A percentile compares a stretch with the other conserved stretches of the same genome.
These are phyloP conservation scores for Blumeria hordei DNA, from an alignment of 2,329 filamentous ascomycete species.

Conservation along the genomic window DNA sequence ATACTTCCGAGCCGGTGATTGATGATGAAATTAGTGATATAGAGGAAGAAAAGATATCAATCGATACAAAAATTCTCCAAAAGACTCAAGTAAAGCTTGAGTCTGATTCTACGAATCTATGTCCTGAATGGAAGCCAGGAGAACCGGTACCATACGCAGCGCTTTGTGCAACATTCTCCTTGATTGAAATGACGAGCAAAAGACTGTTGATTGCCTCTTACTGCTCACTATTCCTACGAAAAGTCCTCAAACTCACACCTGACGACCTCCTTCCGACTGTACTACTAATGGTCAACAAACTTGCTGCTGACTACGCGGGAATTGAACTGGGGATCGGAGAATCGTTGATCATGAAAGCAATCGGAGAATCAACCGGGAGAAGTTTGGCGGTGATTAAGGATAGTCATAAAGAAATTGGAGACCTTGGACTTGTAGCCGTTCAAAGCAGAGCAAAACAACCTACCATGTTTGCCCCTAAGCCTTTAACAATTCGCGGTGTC, in stretches of 20 bases:
- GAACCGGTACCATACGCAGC: constrained; percentile 84
- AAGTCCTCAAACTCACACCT: constrained; percentile 81
- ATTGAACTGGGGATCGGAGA: constrained; percentile 97
- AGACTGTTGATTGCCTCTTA: constrained; percentile 70
- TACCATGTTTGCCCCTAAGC: constrained; percentile 95
- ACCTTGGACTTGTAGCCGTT: constrained; percentile 79
- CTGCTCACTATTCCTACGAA: constrained; percentile 72
- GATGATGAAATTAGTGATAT: constrained; percentile 24
- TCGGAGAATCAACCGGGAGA: constrained; percentile 80
- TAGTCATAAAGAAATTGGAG: constrained; percentile 89
- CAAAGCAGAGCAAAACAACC: constrained; percentile 89
- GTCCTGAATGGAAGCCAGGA: constrained; percentile 81
- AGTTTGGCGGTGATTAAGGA: constrained; percentile 76
- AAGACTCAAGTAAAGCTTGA: constrained; percentile 58
- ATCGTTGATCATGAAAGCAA: constrained; percentile 95
- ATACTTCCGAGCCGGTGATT: constrained; percentile 3
- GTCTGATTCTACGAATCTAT: constrained; percentile 49
- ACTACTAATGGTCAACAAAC: constrained; percentile 90
- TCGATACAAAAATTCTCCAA: constrained; percentile 47
- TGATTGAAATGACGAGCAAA: constrained; percentile 87
- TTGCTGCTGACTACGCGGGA: constrained; percentile 87
- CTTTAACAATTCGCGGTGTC: constrained; percentile 65
- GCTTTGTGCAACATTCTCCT: constrained; percentile 78
- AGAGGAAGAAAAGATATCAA: constrained; percentile 42
- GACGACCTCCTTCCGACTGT: constrained; percentile 71